Evolutionary conservation across 2,329 filamentous ascomycete species (phyloP).

Genomic region (Ceratocystis albifundus): DNA sequence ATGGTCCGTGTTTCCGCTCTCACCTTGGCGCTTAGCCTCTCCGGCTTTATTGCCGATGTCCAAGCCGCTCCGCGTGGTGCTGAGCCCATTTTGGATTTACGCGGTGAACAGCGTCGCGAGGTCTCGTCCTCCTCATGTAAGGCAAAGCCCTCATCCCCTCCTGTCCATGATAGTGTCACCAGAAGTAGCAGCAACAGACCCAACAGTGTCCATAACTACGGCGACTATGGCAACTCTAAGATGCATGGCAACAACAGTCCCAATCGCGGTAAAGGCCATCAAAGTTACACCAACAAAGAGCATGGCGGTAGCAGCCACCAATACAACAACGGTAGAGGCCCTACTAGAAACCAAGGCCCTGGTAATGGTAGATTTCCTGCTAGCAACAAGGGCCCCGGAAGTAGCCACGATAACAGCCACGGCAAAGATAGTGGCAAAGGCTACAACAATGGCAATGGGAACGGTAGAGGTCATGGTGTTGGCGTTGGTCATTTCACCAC

Average conservation of each 20-base stretch:
- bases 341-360: background rate
- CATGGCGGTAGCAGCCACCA: background rate
- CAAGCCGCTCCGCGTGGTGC: background rate
- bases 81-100: background rate
- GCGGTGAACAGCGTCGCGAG: background rate
- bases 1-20: constrained; percentile 5
- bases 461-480: background rate
- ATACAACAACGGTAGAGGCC: background rate
- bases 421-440: background rate
- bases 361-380: background rate
- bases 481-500: background rate
- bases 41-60: constrained; percentile 3
- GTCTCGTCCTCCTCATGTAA: constrained; percentile 10
- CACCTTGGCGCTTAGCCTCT: background rate
- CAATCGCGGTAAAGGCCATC: background rate
- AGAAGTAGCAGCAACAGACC: background rate
- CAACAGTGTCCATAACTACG: background rate
- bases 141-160: constrained; percentile 8
- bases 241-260: no score
- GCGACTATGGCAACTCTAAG: background rate
- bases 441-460: background rate
- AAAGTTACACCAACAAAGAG: background rate
- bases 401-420: background rate
- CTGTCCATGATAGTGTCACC: background rate
- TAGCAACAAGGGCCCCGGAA: background rate